These are phyloP conservation scores for Aspergillus diversus DNA, from an alignment of 495 filamentous ascomycete species.

Conservation along the genomic window DNA sequence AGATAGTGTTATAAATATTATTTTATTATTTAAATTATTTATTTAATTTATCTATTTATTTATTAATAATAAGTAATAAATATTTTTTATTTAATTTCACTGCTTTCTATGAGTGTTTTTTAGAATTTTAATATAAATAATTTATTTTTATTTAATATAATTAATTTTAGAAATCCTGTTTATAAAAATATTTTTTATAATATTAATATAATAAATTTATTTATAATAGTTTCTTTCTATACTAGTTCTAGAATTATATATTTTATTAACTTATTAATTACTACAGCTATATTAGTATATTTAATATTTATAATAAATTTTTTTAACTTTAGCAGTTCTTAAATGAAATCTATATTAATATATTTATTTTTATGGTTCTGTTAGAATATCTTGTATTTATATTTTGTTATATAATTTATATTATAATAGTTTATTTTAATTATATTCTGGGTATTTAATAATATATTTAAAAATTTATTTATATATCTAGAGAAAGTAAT, in stretches of 20 bases:
- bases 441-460: too few species aligned
- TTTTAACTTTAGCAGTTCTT: constrained; percentile 2
- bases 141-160: constrained; percentile 8
- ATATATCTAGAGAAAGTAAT: background rate
- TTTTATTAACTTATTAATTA: constrained; percentile 6
- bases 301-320: too few species aligned
- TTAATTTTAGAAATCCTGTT: background rate
- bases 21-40: constrained; percentile 4
- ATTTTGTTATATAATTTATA: too few species aligned
- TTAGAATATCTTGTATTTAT: too few species aligned
- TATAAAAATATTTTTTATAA: constrained; percentile 9
- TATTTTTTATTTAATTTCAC: background rate
- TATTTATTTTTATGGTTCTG: too few species aligned
- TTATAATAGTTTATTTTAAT: constrained; percentile 3
- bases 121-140: constrained; percentile 3
- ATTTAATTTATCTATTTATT: constrained; percentile 1
- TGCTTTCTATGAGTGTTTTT: background rate
- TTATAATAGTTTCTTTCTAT: background rate
- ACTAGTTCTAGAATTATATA: background rate
- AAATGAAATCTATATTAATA: too few species aligned
- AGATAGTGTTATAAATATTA: constrained; percentile 4
- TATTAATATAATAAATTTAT: background rate
- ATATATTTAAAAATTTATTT: too few species aligned
- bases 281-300: background rate
- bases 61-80: constrained; percentile 3